Conservation (phyloP, 2,329 filamentous ascomycete species). For the Fusarium tanahbumbuense region DNA sequence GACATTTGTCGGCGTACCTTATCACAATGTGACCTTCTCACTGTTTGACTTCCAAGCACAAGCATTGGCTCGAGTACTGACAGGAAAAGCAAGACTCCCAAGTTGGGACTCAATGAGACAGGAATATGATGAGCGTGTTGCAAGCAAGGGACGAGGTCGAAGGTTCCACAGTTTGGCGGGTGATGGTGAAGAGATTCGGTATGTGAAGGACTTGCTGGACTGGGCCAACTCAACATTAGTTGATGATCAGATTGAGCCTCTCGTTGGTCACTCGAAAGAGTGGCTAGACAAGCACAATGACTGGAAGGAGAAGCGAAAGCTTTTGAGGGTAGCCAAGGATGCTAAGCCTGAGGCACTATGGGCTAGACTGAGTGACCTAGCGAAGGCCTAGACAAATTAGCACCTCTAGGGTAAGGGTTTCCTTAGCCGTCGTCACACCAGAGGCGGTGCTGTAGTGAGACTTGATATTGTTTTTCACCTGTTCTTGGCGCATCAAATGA, state of each 20-base stretch:
- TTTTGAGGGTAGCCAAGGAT: conserved; percentile 16
- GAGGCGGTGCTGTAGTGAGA: too few relatives aligned
- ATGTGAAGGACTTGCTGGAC: conserved; percentile 39
- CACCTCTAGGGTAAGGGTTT: too few relatives aligned
- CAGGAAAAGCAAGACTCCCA: conserved; percentile 55
- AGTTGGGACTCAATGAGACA: neutral
- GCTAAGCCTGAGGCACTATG: conserved; percentile 29
- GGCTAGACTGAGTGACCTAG: conserved; percentile 19
- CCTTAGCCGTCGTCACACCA: too few relatives aligned
- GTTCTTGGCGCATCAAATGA: too few relatives aligned
- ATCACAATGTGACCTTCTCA: conserved; percentile 74
- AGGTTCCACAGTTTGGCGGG: conserved; percentile 44
- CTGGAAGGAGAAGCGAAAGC: conserved; percentile 23
- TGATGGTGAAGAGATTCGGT: conserved; percentile 39
- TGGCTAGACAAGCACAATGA: conserved; percentile 35
- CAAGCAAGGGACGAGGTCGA: conserved; percentile 33
- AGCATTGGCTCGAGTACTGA: conserved; percentile 66
- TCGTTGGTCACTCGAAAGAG: conserved; percentile 26
- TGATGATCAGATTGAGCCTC: neutral
- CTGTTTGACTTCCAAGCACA: conserved; percentile 78
- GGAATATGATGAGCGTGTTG: conserved; percentile 43
- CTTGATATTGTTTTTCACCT: too few relatives aligned
- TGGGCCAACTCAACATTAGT: conserved; percentile 38
- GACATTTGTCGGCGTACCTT: conserved; percentile 72
- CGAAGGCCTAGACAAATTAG: neutral